Evolutionary conservation across 352 stramenopile species (phyloP).

Genomic region (Pythium folliculosum): DNA sequence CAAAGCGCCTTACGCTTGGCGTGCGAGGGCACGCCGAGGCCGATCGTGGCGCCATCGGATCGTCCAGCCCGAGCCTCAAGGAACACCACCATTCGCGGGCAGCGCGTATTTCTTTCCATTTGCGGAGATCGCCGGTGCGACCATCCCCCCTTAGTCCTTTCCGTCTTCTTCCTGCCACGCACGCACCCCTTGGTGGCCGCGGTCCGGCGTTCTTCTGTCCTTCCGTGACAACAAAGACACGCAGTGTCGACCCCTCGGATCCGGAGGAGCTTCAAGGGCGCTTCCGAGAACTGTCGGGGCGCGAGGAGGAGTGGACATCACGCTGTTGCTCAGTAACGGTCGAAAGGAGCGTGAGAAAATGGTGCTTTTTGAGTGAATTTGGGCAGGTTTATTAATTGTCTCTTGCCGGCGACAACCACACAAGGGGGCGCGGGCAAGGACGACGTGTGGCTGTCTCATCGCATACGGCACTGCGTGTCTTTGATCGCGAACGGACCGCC

Average conservation of each 20-base stretch:
- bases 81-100: not conserved
- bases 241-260: not conserved
- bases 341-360: not conserved
- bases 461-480: not conserved
- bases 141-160: not conserved
- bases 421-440: too few species aligned
- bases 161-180: not conserved
- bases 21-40: not conserved
- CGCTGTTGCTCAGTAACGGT: too few species aligned
- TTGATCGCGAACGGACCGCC: not conserved
- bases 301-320: not conserved
- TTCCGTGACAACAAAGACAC: conserved; percentile 1
- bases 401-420: too few species aligned
- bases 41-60: not conserved
- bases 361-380: not conserved
- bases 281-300: not conserved
- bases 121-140: not conserved
- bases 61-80: not conserved
- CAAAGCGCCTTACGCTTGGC: too few species aligned
- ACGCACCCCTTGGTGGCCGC: not conserved
- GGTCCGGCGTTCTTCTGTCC: not conserved
- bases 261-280: not conserved
- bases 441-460: not conserved
- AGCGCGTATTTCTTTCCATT: not conserved
- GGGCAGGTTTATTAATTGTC: not conserved